phyloP scores from a whole-genome alignment of 352 stramenopile species.

The Bremia lactucae region DNA sequence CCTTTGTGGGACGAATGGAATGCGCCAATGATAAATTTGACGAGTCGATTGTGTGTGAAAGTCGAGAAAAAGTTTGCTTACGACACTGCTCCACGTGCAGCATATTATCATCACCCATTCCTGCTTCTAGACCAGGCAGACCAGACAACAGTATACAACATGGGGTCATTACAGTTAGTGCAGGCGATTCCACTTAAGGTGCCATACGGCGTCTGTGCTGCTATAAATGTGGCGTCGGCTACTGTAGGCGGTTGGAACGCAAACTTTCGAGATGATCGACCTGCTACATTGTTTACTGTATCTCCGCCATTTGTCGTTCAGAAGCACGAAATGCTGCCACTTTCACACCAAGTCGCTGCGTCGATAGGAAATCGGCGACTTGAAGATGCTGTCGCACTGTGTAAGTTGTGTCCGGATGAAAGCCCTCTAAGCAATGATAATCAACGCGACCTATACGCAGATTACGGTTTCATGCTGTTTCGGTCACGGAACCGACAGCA shows the following conservation, averaged over 20 bases:
- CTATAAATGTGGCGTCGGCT: conserved; percentile 13
- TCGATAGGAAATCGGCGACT: conserved; percentile 25
- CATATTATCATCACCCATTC: conserved; percentile 57
- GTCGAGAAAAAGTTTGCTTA: conserved; percentile 41
- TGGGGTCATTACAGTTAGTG: conserved; percentile 39
- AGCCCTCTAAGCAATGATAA: conserved; percentile 45
- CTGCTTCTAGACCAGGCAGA: conserved; percentile 54
- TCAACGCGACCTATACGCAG: conserved; percentile 34
- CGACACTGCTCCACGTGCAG: conserved; percentile 28
- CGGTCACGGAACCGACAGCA: conserved; percentile 9
- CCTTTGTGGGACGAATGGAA: conserved; percentile 3
- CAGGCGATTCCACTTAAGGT: conserved; percentile 51
- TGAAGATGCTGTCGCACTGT: conserved; percentile 53
- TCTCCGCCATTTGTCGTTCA: conserved; percentile 36
- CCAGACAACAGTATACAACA: conserved; percentile 48
- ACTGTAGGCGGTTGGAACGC: neutral
- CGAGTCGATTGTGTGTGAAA: conserved; percentile 30
- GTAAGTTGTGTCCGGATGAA: conserved; percentile 57
- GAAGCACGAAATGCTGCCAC: conserved; percentile 39
- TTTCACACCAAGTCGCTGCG: conserved; percentile 41
- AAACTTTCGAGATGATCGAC: conserved; percentile 11
- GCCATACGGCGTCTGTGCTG: conserved; percentile 27
- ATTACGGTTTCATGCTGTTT: conserved; percentile 58
- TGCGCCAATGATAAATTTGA: conserved; percentile 25
- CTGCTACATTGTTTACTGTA: conserved; percentile 32